Base-by-base conservation (phyloP, 169 alveolate genomes). In the Toxoplasma gondii region DNA sequence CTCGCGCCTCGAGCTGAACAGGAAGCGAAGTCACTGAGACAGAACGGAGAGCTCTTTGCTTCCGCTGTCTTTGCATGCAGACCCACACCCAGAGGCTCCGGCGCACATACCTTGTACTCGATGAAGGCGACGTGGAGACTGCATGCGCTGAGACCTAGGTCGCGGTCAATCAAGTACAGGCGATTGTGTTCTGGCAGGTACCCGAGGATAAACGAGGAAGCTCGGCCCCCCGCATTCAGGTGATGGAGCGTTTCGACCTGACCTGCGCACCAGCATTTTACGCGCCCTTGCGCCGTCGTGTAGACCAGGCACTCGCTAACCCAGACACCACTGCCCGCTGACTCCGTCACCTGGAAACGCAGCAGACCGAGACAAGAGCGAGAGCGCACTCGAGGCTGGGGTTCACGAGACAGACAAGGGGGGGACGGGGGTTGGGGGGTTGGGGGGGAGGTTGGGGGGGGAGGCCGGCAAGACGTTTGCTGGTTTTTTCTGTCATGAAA, bases 311-410 rank as follows among this genome's bases (percentile, higher is more conserved):
- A 36, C 54, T 88, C 93, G 64, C 58, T 38, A 17, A 64, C 67
- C 93, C 93, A 88, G 19, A 88, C 39, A 34, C 86, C 93, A 39
- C 84, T 88, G 45, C 29, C 41, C n/a, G 78, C 93, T 27, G 54
- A 29, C 41, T 88, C 93, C 16, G 70, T 2, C 29, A 58, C 41
- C 93, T 88, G 67, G 27, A n/a, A 31, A 90, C 86, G 64, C 29
- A 45, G 64, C 38, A 29, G 39, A 24, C 87, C 12, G 39, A 69
- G 19, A 74, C 17, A 64, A 67, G 9, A 17, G 53, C 91, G 44
- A 80, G 9, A 45, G 74, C 44, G 74, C n/a, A n/a, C n/a, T n/a
- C n/a, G n/a, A n/a, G 10, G 41, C 0, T 27, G 24, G 91, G 69
- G 91, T 39, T 43, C n/a, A 58, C 24, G 70, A 24, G 70, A 58